Conservation (phyloP, 306 rosid species). For the Albizia julibrissin region DNA sequence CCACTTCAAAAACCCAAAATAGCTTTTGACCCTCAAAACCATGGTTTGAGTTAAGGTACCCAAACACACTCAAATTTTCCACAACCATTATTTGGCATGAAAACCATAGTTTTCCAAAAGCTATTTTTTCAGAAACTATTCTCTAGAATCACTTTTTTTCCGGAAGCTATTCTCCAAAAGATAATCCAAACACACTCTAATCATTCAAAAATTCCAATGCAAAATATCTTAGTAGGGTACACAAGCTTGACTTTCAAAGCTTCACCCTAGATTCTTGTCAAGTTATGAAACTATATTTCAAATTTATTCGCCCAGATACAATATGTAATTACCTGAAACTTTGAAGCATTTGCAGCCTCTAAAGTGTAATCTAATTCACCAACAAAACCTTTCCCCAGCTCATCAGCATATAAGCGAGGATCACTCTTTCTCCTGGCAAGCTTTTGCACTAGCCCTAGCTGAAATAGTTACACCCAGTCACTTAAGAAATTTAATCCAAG, state of each 20-base stretch:
- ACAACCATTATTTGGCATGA: too few relatives aligned
- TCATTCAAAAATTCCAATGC: background rate
- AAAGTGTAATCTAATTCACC: conserved; percentile 87
- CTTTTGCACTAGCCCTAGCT: conserved; percentile 85
- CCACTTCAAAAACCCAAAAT: too few relatives aligned
- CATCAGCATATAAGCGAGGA: conserved; percentile 91
- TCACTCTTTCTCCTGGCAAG: conserved; percentile 89
- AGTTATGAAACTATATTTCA: background rate
- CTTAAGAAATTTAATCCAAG: conserved; percentile 25
- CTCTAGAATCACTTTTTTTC: too few relatives aligned
- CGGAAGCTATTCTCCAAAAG: too few relatives aligned
- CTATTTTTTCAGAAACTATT: too few relatives aligned
- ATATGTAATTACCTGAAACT: conserved; percentile 68
- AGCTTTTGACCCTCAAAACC: too few relatives aligned
- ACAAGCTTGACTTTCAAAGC: background rate
- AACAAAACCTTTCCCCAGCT: conserved; percentile 88
- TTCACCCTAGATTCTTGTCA: background rate
- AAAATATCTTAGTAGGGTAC: background rate
- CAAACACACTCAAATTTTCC: too few relatives aligned
- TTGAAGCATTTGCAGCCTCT: conserved; percentile 87
- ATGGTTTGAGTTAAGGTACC: too few relatives aligned
- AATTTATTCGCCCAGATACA: conserved; percentile 5
- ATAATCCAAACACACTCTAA: background rate
- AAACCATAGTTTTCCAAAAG: too few relatives aligned
- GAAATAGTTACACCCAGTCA: conserved; percentile 41